A percentile compares a stretch with the other conserved stretches of the same genome.
Conservation (phyloP, 208 protist species). For the Trypanosoma brucei region DNA sequence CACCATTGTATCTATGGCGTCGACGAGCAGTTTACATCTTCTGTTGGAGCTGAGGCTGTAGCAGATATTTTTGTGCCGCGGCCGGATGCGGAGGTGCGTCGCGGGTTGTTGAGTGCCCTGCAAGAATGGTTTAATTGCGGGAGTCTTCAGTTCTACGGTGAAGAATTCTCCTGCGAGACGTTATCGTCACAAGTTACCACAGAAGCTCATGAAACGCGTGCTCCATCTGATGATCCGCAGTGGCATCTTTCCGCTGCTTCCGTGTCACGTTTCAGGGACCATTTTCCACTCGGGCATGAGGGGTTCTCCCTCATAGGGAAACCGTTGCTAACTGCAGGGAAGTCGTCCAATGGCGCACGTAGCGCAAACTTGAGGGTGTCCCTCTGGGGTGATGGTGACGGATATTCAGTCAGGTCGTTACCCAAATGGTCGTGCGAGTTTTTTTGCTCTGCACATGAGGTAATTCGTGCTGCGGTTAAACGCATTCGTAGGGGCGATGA, state of each 20-base stretch:
- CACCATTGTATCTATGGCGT: conserved; percentile 72
- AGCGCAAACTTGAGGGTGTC: neutral
- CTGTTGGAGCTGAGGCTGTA: conserved; percentile 39
- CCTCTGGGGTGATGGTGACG: conserved; percentile 3
- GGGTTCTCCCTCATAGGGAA: conserved; percentile 13
- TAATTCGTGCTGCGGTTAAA: neutral
- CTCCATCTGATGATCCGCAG: neutral
- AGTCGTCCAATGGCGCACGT: too few relatives aligned
- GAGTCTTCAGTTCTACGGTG: conserved; percentile 3
- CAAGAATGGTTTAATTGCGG: conserved; percentile 12
- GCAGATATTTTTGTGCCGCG: conserved; percentile 47
- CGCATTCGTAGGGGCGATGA: conserved; percentile 6
- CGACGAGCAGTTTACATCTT: conserved; percentile 33
- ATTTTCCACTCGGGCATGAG: conserved; percentile 62
- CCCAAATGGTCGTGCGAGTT: conserved; percentile 27
- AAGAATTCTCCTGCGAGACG: neutral
- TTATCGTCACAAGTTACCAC: too few relatives aligned
- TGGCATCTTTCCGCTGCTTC: conserved; percentile 37
- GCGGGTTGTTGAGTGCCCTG: conserved; percentile 1
- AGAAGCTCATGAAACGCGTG: neutral
- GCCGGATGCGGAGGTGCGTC: conserved; percentile 14
- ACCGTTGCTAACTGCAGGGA: too few relatives aligned
- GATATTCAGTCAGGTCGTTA: conserved; percentile 20
- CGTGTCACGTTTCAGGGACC: conserved; percentile 32
- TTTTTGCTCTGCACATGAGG: conserved; percentile 15